phyloP scores from a whole-genome alignment of 805 yeast genomes.

The Metschnikowia drakensbergensis region DNA sequence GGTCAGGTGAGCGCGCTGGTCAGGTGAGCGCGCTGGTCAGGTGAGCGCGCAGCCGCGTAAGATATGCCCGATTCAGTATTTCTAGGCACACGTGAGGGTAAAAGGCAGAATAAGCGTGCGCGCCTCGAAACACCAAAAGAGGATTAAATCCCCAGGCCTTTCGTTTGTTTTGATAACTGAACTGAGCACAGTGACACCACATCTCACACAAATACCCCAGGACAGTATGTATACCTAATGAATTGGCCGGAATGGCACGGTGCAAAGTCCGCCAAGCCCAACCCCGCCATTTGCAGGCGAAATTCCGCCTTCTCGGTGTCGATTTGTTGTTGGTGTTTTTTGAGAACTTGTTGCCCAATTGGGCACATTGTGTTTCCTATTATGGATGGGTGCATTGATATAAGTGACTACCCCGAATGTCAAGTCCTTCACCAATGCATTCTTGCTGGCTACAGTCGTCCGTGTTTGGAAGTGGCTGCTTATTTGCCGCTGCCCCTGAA shows the following conservation, averaged over 20 bases:
- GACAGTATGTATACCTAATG: slow-evolving; percentile 5
- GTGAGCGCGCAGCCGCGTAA: background rate
- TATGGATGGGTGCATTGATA: slow-evolving; percentile 15
- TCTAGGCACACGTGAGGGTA: slow-evolving; percentile 6
- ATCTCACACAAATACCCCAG: slow-evolving; percentile 1
- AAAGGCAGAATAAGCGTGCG: slow-evolving; percentile 13
- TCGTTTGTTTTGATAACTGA: slow-evolving; percentile 16
- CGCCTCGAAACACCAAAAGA: slow-evolving; percentile 18
- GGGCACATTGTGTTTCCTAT: slow-evolving; percentile 21
- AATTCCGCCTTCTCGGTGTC: background rate
- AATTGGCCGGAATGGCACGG: no score
- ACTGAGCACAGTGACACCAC: slow-evolving; percentile 2
- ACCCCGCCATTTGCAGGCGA: background rate
- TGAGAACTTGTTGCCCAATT: slow-evolving; percentile 16
- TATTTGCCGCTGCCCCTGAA: background rate
- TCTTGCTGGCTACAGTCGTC: background rate
- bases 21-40: no score
- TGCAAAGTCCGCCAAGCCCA: background rate
- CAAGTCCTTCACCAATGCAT: background rate
- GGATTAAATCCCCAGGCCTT: slow-evolving; percentile 19
- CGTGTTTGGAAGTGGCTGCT: background rate
- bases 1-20: background rate
- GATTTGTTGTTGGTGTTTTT: slow-evolving; percentile 2
- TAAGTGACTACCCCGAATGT: background rate
- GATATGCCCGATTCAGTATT: slow-evolving; percentile 4